Evolutionary conservation across 345 rosid genomes (phyloP), one percentile per base, ranked within the genome.

Genomic region (Passiflora organensis): DNA sequence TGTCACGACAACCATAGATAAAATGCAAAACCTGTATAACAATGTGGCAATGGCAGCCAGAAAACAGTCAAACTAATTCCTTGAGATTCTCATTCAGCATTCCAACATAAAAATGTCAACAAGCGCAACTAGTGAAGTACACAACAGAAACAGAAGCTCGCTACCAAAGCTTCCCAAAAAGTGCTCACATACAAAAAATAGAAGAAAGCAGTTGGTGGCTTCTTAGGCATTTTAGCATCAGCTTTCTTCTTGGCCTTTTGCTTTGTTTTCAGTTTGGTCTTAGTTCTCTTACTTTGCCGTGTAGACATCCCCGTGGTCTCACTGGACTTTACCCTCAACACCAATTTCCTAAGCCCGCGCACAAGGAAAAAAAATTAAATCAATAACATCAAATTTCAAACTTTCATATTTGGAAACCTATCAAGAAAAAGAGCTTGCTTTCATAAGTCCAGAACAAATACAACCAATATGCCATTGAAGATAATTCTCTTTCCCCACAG

Each of bases 191-290:
- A 85, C 97, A 91, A 65, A 80, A 79, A 91, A 69, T 44, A 91
- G 77, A 91, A 91, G 74, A 91, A 91, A 37, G 91, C 96, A 55
- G 96, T 91, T 9, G 96, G 86, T 43, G 96, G 96, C 63, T 91
- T 87, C 81, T 91, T 91, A 1, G 97, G 97, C 74, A 62, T 87
- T 66, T 76, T 75, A 47, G 80, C 72, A 37, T 81, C 86, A 22
- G 67, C 12, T 73, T 80, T 81, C 51, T 24, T 32, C 72, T 73
- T 76, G 25, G 70, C 50, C 57, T 73, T 80, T 64, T 48, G 42
- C 67, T 58, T 66, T 54, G 56, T 53, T 32, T 51, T 67, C 70
- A 58, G 45, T 11, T 41, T 41, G 14, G n/a, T 41, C n/a, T 41
- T 41, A 8, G 43, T 48, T n/a, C 38, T 38, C 15, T 32, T 53